Evolutionary conservation across 2,329 filamentous ascomycete genomes (phyloP), one percentile per base, ranked within the genome.

Genomic region (Calonectria leucothoes): DNA sequence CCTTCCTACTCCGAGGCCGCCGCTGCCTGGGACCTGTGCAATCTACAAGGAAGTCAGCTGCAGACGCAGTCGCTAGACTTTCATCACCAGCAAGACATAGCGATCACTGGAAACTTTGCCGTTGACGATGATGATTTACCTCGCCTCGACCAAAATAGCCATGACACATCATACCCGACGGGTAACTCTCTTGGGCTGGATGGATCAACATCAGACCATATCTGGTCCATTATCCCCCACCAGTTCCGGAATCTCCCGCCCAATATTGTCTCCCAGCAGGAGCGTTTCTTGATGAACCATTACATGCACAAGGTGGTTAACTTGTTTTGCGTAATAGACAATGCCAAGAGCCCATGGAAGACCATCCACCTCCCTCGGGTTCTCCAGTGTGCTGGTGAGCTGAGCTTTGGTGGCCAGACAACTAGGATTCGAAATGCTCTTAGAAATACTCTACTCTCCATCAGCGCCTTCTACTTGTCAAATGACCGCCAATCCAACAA

Each of bases 251-350:
- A 33, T 17, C 52, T 59, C 39, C 57, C 48, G 27, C 55, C n/a
- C 27, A 66, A 66, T 20, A 10, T 23, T 27, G 63, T 77, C 3
- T 57, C 75, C 4, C 49, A 66, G 1, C 73, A 73, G 31, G 79
- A 81, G 5, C 72, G 75, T 1, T 81, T 78, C 57, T 71, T 81
- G 35, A 76, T 81, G 63, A 59, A 76, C 8, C 76, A 80, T 61
- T 81, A 81, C 33, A 69, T 71, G 14, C 70, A 81, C 10, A 73
- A 72, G 25, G 79, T 78, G 3, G 77, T 81, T 11, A 73, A 79
- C n/a, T 55, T 81, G 6, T 81, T 80, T 17, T 78, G 78, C 23
- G 79, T 81, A n/a, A 76, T 81, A 23, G 79, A 80, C 11, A 79
- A 81, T 20, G 25, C 42, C 0, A 81, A 81, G 49, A 79, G 75